A percentile compares a stretch with the other conserved stretches of the same genome.
These are phyloP conservation scores for Penicillium sclerotigenum DNA, from an alignment of 2,329 filamentous ascomycete genomes.

Conservation along the genomic window DNA sequence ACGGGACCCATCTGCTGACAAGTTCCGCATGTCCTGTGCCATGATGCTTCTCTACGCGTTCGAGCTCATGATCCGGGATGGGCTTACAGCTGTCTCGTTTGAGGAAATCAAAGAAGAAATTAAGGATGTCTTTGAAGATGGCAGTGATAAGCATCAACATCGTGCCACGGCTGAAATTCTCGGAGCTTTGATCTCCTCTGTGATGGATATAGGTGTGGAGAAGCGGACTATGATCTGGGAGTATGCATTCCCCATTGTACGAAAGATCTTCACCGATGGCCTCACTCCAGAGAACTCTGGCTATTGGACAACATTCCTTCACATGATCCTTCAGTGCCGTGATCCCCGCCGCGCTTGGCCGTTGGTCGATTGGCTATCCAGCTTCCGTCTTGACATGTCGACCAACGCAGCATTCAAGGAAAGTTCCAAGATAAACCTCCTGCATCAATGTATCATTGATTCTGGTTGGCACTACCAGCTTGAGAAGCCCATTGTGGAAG, in stretches of 20 bases:
- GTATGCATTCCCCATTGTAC: slow-evolving; percentile 84
- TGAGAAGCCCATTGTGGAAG: slow-evolving; percentile 79
- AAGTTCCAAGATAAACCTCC: slow-evolving; percentile 87
- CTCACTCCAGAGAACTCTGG: slow-evolving; percentile 89
- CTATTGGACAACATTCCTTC: slow-evolving; percentile 94
- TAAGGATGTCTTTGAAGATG: slow-evolving; percentile 77
- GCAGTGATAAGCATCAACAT: slow-evolving; percentile 96
- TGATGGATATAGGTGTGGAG: slow-evolving; percentile 71
- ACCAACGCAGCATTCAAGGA: slow-evolving; percentile 99
- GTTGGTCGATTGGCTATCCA: slow-evolving; percentile 74
- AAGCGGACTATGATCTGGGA: slow-evolving; percentile 77
- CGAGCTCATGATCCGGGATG: slow-evolving; percentile 76
- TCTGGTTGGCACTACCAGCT: slow-evolving; percentile 94
- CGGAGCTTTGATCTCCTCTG: slow-evolving; percentile 76
- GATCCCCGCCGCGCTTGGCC: slow-evolving; percentile 87
- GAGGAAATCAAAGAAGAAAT: slow-evolving; percentile 84
- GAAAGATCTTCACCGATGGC: slow-evolving; percentile 82
- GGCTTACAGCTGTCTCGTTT: slow-evolving; percentile 71
- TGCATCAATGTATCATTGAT: slow-evolving; percentile 84
- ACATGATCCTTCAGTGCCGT: slow-evolving; percentile 81
- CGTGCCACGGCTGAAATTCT: slow-evolving; percentile 92
- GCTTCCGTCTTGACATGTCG: slow-evolving; percentile 86
- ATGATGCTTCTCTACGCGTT: slow-evolving; percentile 87
- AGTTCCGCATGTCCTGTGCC: slow-evolving; percentile 84
- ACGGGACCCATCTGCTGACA: slow-evolving; percentile 72